phyloP scores from a whole-genome alignment of 306 rosid genomes.

The Styphnolobium japonicum region DNA sequence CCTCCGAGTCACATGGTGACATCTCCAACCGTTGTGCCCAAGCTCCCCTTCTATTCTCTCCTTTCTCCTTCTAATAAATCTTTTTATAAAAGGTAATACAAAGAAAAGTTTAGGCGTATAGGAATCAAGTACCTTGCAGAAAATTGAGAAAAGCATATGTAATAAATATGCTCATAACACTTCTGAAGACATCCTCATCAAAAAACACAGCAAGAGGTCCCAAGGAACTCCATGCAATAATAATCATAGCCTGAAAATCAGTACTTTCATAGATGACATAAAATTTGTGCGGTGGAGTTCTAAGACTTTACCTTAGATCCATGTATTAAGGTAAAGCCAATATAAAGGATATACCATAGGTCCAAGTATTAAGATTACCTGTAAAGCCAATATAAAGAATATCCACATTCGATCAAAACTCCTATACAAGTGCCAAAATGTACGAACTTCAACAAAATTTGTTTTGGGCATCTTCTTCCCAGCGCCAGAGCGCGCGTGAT shows the following conservation, averaged over 20 bases:
- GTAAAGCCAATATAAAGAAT: conserved; percentile 90
- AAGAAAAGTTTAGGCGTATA: neutral
- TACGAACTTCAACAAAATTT: conserved; percentile 94
- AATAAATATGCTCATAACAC: conserved; percentile 80
- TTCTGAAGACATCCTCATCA: conserved; percentile 72
- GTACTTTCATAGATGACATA: neutral
- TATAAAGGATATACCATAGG: conserved; percentile 40
- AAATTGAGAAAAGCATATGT: conserved; percentile 87
- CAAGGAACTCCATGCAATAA: conserved; percentile 85
- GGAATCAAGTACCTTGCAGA: conserved; percentile 66
- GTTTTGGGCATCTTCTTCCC: conserved; percentile 93
- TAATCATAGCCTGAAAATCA: conserved; percentile 84
- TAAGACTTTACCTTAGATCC: conserved; percentile 6
- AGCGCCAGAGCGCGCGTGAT: conserved; percentile 47
- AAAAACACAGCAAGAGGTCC: conserved; percentile 67
- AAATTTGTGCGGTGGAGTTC: neutral
- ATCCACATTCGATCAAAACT: conserved; percentile 99
- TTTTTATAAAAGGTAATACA: neutral
- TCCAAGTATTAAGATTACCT: conserved; percentile 53
- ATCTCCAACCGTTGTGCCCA: too few relatives aligned
- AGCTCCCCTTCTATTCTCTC: too few relatives aligned
- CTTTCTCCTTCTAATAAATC: neutral
- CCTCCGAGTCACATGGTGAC: too few relatives aligned
- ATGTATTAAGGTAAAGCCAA: conserved; percentile 45
- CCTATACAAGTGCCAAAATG: conserved; percentile 85